phyloP scores from a whole-genome alignment of 1,284 basidiomycete species.

The Sporisorium graminicola region DNA sequence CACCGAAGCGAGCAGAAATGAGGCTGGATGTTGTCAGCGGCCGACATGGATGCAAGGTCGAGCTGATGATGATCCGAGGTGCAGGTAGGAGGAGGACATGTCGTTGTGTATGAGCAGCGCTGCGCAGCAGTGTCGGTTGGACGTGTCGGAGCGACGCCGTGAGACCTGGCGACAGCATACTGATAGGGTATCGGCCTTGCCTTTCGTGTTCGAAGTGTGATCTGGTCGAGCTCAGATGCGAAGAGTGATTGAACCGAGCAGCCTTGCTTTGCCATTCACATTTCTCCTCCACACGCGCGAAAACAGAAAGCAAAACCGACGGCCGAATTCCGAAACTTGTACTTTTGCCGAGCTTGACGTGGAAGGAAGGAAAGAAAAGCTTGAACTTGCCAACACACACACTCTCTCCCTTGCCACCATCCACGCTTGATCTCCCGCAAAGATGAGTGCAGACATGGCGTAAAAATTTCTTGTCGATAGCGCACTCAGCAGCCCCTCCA shows the following conservation, averaged over 20 bases:
- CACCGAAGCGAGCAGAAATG: not conserved
- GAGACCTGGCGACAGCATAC: constrained; percentile 18
- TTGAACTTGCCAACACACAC: too few species aligned
- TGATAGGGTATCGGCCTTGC: not conserved
- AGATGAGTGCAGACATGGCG: constrained; percentile 3
- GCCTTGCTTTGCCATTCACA: not conserved
- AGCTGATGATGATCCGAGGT: too few species aligned
- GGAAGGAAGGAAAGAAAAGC: not conserved
- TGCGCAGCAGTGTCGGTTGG: not conserved
- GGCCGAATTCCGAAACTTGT: not conserved
- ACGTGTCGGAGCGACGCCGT: constrained; percentile 8
- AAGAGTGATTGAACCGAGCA: not conserved
- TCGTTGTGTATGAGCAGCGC: not conserved
- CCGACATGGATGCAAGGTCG: not conserved
- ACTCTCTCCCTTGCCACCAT: not conserved
- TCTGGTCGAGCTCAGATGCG: not conserved
- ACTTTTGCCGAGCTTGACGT: too few species aligned
- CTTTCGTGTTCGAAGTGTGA: not conserved
- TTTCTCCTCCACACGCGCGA: not conserved
- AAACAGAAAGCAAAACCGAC: not conserved
- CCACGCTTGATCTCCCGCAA: not conserved
- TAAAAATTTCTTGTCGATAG: constrained; percentile 5
- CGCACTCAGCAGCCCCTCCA: constrained; percentile 7
- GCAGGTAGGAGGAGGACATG: not conserved
- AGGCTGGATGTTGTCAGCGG: not conserved